phyloP scores from a whole-genome alignment of 1,139 yeast genomes.

The Starmera stellimalicola region DNA sequence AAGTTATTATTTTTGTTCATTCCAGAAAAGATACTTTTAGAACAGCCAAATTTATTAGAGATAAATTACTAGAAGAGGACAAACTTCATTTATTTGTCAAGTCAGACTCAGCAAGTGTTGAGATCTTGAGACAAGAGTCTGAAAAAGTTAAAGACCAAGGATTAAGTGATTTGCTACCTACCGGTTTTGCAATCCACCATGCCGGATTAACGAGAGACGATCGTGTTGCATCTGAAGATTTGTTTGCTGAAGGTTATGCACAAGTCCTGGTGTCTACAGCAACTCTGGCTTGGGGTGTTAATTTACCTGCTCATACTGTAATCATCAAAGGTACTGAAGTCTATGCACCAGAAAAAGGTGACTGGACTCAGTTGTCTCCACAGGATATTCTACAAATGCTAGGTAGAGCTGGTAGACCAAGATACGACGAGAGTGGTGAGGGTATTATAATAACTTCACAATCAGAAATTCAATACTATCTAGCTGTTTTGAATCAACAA shows the following conservation, averaged over 20 bases:
- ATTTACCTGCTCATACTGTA: conserved; percentile 94
- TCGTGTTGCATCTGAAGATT: conserved; percentile 70
- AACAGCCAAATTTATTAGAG: conserved; percentile 69
- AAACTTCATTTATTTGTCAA: conserved; percentile 37
- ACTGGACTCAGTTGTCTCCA: conserved; percentile 84
- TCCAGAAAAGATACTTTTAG: conserved; percentile 86
- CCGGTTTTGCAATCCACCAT: conserved; percentile 89
- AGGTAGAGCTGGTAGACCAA: conserved; percentile 96
- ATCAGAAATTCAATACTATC: conserved; percentile 76
- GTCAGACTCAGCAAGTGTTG: conserved; percentile 43
- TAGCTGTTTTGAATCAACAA: conserved; percentile 84
- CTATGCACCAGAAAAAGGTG: conserved; percentile 83
- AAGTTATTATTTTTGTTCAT: conserved; percentile 84
- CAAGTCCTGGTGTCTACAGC: conserved; percentile 88
- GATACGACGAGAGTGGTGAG: conserved; percentile 87
- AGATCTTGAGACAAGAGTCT: conserved; percentile 56
- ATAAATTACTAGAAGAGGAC: conserved; percentile 49
- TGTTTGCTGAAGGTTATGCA: conserved; percentile 80
- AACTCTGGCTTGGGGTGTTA: conserved; percentile 98
- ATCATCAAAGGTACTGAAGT: conserved; percentile 92
- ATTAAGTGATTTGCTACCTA: conserved; percentile 51
- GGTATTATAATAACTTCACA: conserved; percentile 90
- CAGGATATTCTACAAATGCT: conserved; percentile 93
- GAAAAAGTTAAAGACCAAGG: conserved; percentile 44
- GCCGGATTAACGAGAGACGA: conserved; percentile 79